These are phyloP conservation scores for Clohesyomyces aquaticus DNA, from an alignment of 495 filamentous ascomycete species.

Conservation along the genomic window DNA sequence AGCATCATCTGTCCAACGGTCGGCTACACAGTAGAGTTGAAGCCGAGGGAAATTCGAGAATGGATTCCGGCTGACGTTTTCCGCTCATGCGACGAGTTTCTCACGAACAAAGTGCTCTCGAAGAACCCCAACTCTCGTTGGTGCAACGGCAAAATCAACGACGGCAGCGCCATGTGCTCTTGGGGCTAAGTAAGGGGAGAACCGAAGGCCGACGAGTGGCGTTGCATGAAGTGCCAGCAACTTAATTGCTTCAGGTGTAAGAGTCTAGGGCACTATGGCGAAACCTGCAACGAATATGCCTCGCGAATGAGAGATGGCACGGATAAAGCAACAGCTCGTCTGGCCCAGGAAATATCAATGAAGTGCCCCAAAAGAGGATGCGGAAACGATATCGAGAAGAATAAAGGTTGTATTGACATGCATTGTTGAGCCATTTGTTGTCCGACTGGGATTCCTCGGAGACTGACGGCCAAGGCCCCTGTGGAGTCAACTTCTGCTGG, in stretches of 20 bases:
- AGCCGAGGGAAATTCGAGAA: background rate
- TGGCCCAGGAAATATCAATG: background rate
- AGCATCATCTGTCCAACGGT: background rate
- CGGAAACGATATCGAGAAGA: slow-evolving; percentile 3
- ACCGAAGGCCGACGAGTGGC: too few relatives aligned
- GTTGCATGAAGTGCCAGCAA: slow-evolving; percentile 5
- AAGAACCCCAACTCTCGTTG: background rate
- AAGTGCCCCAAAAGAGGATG: slow-evolving; percentile 6
- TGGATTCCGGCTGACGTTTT: background rate
- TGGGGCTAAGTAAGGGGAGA: too few relatives aligned
- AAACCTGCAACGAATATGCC: background rate
- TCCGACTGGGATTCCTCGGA: background rate
- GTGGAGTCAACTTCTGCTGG: slow-evolving; percentile 6
- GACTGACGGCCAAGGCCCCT: background rate
- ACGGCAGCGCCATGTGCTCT: slow-evolving; percentile 1
- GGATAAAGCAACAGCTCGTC: background rate
- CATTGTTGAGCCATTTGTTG: background rate
- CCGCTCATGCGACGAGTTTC: background rate
- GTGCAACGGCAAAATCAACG: slow-evolving; percentile 1
- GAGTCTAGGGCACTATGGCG: background rate
- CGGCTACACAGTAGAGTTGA: background rate
- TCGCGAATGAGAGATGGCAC: background rate
- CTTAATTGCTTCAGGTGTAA: slow-evolving; percentile 1
- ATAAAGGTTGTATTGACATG: slow-evolving; percentile 1
- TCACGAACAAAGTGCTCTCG: background rate